Base-by-base conservation (phyloP, 2,329 filamentous ascomycete species). In the Ophiostoma sp. region DNA sequence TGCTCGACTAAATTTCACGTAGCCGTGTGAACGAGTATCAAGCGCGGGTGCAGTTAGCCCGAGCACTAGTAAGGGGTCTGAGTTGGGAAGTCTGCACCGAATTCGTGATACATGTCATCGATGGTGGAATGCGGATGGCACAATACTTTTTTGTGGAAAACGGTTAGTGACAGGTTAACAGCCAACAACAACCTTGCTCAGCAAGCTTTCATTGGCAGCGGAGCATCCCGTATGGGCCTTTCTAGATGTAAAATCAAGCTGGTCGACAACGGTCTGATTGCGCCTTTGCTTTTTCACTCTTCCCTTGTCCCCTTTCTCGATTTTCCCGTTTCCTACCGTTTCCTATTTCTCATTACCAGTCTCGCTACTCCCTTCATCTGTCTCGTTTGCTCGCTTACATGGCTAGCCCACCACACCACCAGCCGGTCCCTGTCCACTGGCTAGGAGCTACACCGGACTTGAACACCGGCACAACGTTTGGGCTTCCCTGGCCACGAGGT, bases 161-260 rank as follows among this genome's bases (percentile, higher is more conserved):
- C 27, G 27, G 27, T 27, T 27, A 27, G 27, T 27, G 27, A 27
- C 27, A 27, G 27, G 27, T 27, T 27, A 2, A 27, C 27, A 27
- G 27, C 27, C 27, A 27, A 27, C 27, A 27, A 27, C 27, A 27
- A 27, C 27, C 27, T 1, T 27, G 27, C 27, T 27, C 27, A 6
- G 41, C 58, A 16, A 2, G 38, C 38, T 62, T 40, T 62, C 58
- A 62, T 62, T 62, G 58, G 58, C 58, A n/a, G 58, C 12, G 38
- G 58, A n/a, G 16, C 58, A n/a, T 62, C 36, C 14, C 36, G 58
- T 40, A 62, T 62, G 58, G 58, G 14, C 14, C 38, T 16, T 27
- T 27, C 49, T 9, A 55, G n/a, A 9, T 9, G 49, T 9, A 55
- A n/a, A 27, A 18, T 27, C 7, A 9, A 8, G 27, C n/a, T 27